Conservation (phyloP, 441 rosid genomes). For the Heliophila coronopifolia region DNA sequence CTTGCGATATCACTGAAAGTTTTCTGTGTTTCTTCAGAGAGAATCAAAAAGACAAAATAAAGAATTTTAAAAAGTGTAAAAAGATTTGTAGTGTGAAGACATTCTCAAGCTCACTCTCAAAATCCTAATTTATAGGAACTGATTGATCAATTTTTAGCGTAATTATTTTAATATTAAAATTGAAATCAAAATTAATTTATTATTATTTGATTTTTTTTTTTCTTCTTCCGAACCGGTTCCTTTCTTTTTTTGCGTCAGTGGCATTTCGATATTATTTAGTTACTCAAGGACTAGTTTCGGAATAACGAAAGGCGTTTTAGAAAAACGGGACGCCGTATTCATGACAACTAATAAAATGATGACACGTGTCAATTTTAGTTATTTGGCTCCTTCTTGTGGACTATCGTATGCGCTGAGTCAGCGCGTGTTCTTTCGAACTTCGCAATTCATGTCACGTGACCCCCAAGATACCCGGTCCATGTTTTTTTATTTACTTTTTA, state of each 20-base stretch:
- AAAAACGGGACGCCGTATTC: slow-evolving; percentile 44
- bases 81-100: slow-evolving; percentile 23
- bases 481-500: slow-evolving; percentile 1
- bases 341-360: slow-evolving; percentile 13
- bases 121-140: slow-evolving; percentile 67
- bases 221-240: background rate
- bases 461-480: slow-evolving; percentile 72
- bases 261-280: background rate
- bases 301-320: background rate
- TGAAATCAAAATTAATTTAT: background rate
- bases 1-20: slow-evolving; percentile 26
- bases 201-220: background rate
- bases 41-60: background rate
- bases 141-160: slow-evolving; percentile 27
- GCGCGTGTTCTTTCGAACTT: slow-evolving; percentile 36
- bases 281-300: background rate
- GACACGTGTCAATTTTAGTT: slow-evolving; percentile 33
- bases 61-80: no score
- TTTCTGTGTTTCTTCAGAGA: slow-evolving; percentile 20
- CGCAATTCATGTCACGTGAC: slow-evolving; percentile 62
- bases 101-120: slow-evolving; percentile 36
- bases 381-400: slow-evolving; percentile 25
- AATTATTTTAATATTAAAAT: slow-evolving; percentile 29
- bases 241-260: slow-evolving; percentile 24
- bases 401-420: slow-evolving; percentile 43